Evolutionary conservation across 192 early-diverging fungal species (phyloP).

Genomic region (Umbelopsis isabellina): DNA sequence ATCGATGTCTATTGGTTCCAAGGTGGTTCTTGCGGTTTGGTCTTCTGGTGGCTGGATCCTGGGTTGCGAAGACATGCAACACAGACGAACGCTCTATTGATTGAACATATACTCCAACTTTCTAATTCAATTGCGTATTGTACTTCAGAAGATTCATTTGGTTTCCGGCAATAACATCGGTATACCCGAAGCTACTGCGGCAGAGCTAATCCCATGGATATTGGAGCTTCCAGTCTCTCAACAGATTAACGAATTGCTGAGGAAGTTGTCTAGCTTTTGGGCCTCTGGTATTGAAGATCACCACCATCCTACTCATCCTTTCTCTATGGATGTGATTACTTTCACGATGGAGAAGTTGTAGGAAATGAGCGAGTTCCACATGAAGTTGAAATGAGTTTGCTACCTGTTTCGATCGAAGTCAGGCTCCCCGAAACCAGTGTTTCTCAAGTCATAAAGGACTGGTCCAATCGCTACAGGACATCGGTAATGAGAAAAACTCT

Average conservation of each 20-base stretch:
- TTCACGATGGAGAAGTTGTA: neutral
- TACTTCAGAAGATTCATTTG: neutral
- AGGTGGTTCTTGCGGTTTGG: neutral
- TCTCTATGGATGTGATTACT: neutral
- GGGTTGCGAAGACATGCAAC: neutral
- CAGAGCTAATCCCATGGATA: neutral
- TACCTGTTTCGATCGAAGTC: neutral
- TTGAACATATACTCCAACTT: neutral
- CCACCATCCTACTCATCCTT: neutral
- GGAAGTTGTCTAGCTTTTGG: neutral
- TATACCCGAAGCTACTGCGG: neutral
- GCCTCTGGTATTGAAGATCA: neutral
- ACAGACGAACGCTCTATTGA: neutral
- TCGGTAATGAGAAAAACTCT: neutral
- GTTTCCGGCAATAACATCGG: neutral
- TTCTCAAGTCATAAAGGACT: neutral
- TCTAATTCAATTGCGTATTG: neutral
- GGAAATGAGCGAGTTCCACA: neutral
- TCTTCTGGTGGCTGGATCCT: neutral
- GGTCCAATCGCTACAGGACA: neutral
- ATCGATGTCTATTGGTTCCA: neutral
- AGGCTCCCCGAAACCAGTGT: neutral
- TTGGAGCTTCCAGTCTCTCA: neutral
- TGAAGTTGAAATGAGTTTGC: neutral
- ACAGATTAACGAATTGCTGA: neutral